Conservation (phyloP, 2,329 filamentous ascomycete genomes). For the Phoma sp. region DNA sequence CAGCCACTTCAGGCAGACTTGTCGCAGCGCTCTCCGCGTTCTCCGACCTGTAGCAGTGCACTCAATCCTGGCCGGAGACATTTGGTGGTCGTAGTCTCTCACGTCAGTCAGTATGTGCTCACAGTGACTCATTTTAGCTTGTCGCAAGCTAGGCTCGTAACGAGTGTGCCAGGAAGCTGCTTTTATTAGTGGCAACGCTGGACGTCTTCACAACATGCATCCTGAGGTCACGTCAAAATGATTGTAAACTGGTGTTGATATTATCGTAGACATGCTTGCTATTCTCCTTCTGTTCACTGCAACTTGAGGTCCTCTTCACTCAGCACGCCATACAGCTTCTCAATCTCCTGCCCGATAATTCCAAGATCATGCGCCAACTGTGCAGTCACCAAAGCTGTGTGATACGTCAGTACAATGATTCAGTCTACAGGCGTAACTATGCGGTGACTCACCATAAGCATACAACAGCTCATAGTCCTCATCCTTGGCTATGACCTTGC, state of each 20-base stretch:
- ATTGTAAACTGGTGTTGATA: neutral
- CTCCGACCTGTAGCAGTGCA: neutral
- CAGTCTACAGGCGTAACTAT: neutral
- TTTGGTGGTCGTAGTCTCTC: neutral
- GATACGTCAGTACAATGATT: conserved; percentile 2
- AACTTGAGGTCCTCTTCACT: conserved; percentile 68
- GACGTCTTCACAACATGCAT: neutral
- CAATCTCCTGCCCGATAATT: conserved; percentile 62
- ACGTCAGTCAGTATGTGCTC: conserved; percentile 9
- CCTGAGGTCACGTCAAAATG: neutral
- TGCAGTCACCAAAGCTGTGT: conserved; percentile 66
- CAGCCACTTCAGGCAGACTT: neutral
- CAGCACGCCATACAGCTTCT: conserved; percentile 67
- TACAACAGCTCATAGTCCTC: conserved; percentile 91
- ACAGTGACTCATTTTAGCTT: conserved; percentile 23
- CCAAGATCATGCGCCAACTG: conserved; percentile 65
- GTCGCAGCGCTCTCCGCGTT: neutral
- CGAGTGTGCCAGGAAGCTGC: conserved; percentile 10
- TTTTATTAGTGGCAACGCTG: conserved; percentile 1
- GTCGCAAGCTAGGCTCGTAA: conserved; percentile 13
- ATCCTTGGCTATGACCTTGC: conserved; percentile 64
- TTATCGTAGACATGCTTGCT: neutral
- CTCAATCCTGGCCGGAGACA: neutral
- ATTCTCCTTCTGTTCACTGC: conserved; percentile 27
- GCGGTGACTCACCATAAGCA: conserved; percentile 72